These are phyloP conservation scores for Aureobasidium lini DNA, from an alignment of 2,329 filamentous ascomycete genomes.

Conservation along the genomic window DNA sequence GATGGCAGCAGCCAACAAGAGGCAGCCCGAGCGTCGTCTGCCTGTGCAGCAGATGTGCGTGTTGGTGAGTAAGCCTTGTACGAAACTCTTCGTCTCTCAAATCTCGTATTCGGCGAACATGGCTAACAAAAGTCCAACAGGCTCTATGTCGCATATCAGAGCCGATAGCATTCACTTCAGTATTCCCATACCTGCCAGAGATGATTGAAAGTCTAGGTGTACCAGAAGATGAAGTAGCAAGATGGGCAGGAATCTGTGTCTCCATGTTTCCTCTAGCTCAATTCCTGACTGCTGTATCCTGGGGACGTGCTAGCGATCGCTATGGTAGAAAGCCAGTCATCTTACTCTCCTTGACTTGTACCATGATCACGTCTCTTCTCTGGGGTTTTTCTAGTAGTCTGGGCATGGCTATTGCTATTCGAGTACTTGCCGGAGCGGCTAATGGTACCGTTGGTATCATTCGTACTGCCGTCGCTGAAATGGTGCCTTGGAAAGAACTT, in stretches of 20 bases:
- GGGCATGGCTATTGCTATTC: constrained; percentile 68
- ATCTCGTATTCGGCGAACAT: constrained; percentile 30
- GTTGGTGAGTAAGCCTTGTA: constrained; percentile 51
- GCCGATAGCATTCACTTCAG: constrained; percentile 83
- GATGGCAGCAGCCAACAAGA: not conserved
- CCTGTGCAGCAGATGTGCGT: constrained; percentile 71
- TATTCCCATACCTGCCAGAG: constrained; percentile 87
- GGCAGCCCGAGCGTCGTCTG: constrained; percentile 46
- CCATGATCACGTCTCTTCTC: constrained; percentile 71
- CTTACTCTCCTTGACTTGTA: constrained; percentile 63
- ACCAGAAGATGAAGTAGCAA: constrained; percentile 62
- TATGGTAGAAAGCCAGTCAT: constrained; percentile 80
- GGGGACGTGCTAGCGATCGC: constrained; percentile 72
- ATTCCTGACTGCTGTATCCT: constrained; percentile 76
- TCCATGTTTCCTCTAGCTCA: constrained; percentile 79
- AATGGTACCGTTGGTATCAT: constrained; percentile 87
- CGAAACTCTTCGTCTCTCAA: constrained; percentile 24
- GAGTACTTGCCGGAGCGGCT: constrained; percentile 70
- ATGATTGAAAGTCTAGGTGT: constrained; percentile 78
- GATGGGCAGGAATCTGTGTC: constrained; percentile 80
- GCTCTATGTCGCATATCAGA: constrained; percentile 90
- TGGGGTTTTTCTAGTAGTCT: constrained; percentile 80
- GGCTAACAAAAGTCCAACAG: not conserved
- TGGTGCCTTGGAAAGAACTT: constrained; percentile 78
- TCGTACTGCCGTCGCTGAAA: constrained; percentile 79